Evolutionary conservation across 371 early-diverging fungal genomes (phyloP).

Genomic region (Mucor racemosus): DNA sequence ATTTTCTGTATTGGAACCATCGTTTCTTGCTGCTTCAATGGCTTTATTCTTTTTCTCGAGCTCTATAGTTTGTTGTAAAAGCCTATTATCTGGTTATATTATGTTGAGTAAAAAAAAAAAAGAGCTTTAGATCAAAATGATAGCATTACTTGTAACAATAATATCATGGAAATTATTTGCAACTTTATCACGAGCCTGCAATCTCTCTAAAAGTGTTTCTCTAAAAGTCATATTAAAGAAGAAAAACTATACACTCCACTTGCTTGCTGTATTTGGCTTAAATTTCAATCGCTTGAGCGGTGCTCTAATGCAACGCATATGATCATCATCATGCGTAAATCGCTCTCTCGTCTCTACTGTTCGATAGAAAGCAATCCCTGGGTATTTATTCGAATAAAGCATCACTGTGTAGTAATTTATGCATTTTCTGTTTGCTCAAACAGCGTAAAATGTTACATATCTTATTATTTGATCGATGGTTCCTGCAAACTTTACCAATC

Average conservation of each 20-base stretch:
- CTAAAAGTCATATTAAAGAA: conserved; percentile 26
- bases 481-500: too few relatives aligned
- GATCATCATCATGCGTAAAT: neutral
- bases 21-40: conserved; percentile 11
- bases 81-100: conserved; percentile 31
- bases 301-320: neutral
- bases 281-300: neutral
- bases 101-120: too few relatives aligned
- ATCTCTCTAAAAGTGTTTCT: conserved; percentile 26
- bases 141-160: conserved; percentile 29
- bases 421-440: too few relatives aligned
- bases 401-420: too few relatives aligned
- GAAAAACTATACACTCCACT: neutral
- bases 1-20: conserved; percentile 1
- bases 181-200: conserved; percentile 24
- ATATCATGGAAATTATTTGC: conserved; percentile 37
- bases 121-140: neutral
- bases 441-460: too few relatives aligned
- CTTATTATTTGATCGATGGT: too few relatives aligned
- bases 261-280: neutral
- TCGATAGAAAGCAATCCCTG: too few relatives aligned
- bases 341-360: too few relatives aligned
- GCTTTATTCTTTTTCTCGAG: conserved; percentile 26
- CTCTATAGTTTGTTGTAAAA: conserved; percentile 33
- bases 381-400: too few relatives aligned